A percentile compares a stretch with the other conserved stretches of the same genome.
Evolutionary conservation across 306 rosid species (phyloP).

Genomic region (Quercus robur): DNA sequence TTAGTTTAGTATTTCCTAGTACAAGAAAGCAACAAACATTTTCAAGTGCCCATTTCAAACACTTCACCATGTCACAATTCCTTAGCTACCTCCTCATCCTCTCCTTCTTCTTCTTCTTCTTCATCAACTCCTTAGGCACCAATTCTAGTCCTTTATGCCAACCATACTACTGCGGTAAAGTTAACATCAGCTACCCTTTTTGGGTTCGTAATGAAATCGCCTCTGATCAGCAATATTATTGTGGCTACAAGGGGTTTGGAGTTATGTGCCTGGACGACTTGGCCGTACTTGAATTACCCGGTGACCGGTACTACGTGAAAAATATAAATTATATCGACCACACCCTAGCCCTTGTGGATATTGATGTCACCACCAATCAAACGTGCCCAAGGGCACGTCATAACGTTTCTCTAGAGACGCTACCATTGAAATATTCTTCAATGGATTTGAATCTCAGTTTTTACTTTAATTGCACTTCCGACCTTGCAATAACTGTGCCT

Average conservation of each 20-base stretch:
- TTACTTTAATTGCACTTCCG: neutral
- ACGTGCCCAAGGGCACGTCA: neutral
- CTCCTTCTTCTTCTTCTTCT: neutral
- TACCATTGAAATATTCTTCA: neutral
- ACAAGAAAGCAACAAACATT: too few relatives aligned
- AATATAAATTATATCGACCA: neutral
- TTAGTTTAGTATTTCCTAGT: too few relatives aligned
- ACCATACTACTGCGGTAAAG: rapidly evolving
- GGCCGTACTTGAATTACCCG: constrained; percentile 4
- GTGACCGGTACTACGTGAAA: constrained; percentile 20
- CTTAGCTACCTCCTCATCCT: too few relatives aligned
- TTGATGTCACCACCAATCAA: neutral
- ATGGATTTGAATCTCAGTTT: neutral
- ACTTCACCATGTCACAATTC: too few relatives aligned
- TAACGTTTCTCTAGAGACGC: neutral
- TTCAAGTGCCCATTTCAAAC: too few relatives aligned
- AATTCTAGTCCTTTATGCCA: neutral
- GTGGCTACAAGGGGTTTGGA: constrained; percentile 27
- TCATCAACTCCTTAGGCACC: neutral
- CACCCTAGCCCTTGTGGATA: neutral
- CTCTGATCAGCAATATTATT: neutral
- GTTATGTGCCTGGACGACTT: constrained; percentile 2
- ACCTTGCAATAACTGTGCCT: neutral
- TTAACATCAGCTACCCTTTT: rapidly evolving
- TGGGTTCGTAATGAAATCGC: rapidly evolving